These are phyloP conservation scores for Debaryomyces sp. DNA, from an alignment of 1,139 yeast genomes.

Conservation along the genomic window DNA sequence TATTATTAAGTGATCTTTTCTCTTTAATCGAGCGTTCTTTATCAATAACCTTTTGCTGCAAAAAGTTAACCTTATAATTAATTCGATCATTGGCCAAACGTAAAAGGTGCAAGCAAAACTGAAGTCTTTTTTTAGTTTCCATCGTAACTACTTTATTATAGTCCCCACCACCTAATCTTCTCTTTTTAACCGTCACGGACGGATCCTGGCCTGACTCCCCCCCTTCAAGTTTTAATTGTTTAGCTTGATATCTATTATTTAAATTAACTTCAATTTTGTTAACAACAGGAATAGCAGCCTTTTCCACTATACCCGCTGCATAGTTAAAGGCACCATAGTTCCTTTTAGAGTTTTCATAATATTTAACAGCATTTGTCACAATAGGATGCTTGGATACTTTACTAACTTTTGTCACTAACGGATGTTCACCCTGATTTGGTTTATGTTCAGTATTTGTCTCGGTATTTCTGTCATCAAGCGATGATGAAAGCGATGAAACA, in stretches of 20 bases:
- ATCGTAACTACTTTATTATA: slow-evolving; percentile 39
- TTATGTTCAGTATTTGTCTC: neutral
- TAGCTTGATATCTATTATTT: slow-evolving; percentile 40
- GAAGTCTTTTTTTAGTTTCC: slow-evolving; percentile 70
- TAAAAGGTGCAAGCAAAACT: slow-evolving; percentile 72
- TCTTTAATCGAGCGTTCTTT: slow-evolving; percentile 18
- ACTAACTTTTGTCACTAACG: slow-evolving; percentile 47
- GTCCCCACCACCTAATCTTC: slow-evolving; percentile 16
- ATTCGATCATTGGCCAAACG: slow-evolving; percentile 77
- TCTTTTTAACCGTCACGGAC: slow-evolving; percentile 19
- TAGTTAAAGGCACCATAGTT: slow-evolving; percentile 62
- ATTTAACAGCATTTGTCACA: slow-evolving; percentile 60
- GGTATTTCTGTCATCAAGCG: neutral
- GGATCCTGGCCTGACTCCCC: slow-evolving; percentile 7
- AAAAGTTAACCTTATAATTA: slow-evolving; percentile 59
- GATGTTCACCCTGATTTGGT: slow-evolving; percentile 28
- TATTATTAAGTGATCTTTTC: slow-evolving; percentile 3
- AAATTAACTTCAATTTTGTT: slow-evolving; percentile 51
- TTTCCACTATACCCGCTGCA: slow-evolving; percentile 68
- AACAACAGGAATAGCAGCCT: slow-evolving; percentile 62
- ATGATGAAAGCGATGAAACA: neutral
- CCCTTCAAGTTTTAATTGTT: slow-evolving; percentile 18
- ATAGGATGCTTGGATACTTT: slow-evolving; percentile 50
- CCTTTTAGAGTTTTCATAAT: slow-evolving; percentile 57
- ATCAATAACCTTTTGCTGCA: slow-evolving; percentile 49